Base-by-base conservation (phyloP, 257 asterid genomes). In the Penstemon newberryi region DNA sequence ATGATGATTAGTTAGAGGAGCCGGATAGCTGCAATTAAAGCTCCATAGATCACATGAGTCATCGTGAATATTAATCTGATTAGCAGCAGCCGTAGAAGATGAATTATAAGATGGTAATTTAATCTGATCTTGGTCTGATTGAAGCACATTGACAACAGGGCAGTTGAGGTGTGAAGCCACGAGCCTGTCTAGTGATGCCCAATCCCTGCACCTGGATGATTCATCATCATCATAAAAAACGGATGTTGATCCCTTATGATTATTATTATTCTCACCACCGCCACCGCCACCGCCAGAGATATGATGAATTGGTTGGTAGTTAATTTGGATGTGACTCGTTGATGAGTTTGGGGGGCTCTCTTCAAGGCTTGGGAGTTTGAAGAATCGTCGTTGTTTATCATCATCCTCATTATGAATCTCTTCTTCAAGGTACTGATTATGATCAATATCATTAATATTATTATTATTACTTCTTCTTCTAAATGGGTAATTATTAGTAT, bases 121-220 rank as follows among this genome's bases (percentile, higher is more conserved):
- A 25, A 25, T 25, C 33, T 25, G 33, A 25, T 25, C 33, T 25
- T 25, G 33, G 33, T 25, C 33, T 25, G 33, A 25, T 25, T 25
- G 33, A 25, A 25, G 33, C 33, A 25, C 33, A 25, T 59, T 58
- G 47, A 15, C 42, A 58, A 33, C 47, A 58, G 40, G 78, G 60
- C 73, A 78, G 49, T 78, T 83, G 67, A 84, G 81, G 56, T 81
- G 83, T 55, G 79, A 69, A 0, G 83, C 84, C 15, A 80, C 85
- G 19, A 80, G 74, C 56, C 78, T 61, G 70, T 82, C 90, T 3
- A 82, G 80, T 25, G 80, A 71, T 41, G 80, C 73, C 88, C 88
- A 83, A 47, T 78, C 85, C 33, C 33, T 25, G 33, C 33, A 25
- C 33, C 33, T 25, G 33, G 33, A 25, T 25, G 33, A 25, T 25